Conservation (phyloP, 371 early-diverging fungal genomes). For the Mucor circinelloides region DNA sequence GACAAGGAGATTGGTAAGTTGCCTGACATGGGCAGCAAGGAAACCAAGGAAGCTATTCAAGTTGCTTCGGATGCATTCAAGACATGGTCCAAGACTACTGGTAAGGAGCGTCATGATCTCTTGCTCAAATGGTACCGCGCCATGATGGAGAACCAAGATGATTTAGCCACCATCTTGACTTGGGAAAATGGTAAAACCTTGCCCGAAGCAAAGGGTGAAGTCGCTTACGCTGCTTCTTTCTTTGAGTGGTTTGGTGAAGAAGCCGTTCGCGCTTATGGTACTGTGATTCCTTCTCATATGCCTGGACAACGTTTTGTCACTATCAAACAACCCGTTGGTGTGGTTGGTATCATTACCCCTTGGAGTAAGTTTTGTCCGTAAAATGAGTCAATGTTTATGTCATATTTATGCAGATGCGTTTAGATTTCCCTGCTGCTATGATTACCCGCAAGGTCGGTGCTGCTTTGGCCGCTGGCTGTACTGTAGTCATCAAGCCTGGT, state of each 20-base stretch:
- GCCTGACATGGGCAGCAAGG: conserved; percentile 69
- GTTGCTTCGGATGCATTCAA: conserved; percentile 64
- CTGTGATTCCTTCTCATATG: conserved; percentile 72
- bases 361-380: conserved; percentile 66
- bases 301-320: conserved; percentile 64
- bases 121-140: conserved; percentile 72
- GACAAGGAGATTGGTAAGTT: conserved; percentile 66
- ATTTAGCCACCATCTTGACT: conserved; percentile 77
- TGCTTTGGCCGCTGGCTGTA: conserved; percentile 81
- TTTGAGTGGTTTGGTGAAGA: conserved; percentile 92
- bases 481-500: conserved; percentile 77
- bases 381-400: not conserved
- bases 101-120: conserved; percentile 63
- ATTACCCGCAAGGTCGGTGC: conserved; percentile 85
- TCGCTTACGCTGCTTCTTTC: conserved; percentile 77
- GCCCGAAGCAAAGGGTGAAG: conserved; percentile 69
- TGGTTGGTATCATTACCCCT: conserved; percentile 87
- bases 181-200: conserved; percentile 77
- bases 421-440: conserved; percentile 92
- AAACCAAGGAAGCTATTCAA: conserved; percentile 62
- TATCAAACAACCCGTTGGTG: conserved; percentile 86
- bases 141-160: conserved; percentile 71
- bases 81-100: conserved; percentile 66
- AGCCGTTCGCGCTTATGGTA: conserved; percentile 80
- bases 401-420: not conserved